Percentiles rank a stretch among this genome's conserved stretches.
phyloP scores from a whole-genome alignment of 2,329 filamentous ascomycete species.

The Fusarium xyrophilum region DNA sequence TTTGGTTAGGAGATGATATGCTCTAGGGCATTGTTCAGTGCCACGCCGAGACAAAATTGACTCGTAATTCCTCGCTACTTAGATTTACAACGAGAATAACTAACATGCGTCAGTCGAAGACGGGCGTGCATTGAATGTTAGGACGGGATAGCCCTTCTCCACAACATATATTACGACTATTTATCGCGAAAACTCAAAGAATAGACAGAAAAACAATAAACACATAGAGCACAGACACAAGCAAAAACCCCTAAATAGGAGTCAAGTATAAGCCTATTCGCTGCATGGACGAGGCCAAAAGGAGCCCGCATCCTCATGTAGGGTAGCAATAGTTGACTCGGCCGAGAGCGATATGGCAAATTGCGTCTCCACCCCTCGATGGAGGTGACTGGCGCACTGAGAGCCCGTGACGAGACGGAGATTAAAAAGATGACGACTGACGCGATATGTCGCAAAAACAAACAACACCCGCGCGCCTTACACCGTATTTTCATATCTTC shows the following conservation, averaged over 20 bases:
- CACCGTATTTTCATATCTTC: constrained; percentile 34
- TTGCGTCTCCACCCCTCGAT: constrained; percentile 12
- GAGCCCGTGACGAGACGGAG: constrained; percentile 22
- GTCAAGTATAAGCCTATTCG: not conserved
- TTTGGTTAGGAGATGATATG: not conserved
- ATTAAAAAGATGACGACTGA: constrained; percentile 19
- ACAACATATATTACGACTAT: not conserved
- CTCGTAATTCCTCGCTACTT: not conserved
- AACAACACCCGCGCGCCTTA: constrained; percentile 10
- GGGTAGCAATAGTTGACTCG: constrained; percentile 27
- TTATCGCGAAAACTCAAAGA: not conserved
- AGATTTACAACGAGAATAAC: not conserved
- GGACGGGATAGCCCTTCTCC: not conserved
- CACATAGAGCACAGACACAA: not conserved
- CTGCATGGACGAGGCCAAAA: not conserved
- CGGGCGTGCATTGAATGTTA: not conserved
- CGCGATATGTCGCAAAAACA: constrained; percentile 15
- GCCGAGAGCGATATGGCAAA: constrained; percentile 23
- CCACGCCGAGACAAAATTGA: not conserved
- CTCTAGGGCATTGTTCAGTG: not conserved
- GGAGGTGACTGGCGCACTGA: constrained; percentile 16
- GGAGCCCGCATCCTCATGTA: constrained; percentile 1
- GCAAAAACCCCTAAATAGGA: not conserved
- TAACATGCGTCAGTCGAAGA: not conserved
- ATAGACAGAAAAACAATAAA: not conserved